Evolutionary conservation across 2,329 filamentous ascomycete species (phyloP), one percentile per base, ranked within the genome.

Genomic region (Xylaria sp.): DNA sequence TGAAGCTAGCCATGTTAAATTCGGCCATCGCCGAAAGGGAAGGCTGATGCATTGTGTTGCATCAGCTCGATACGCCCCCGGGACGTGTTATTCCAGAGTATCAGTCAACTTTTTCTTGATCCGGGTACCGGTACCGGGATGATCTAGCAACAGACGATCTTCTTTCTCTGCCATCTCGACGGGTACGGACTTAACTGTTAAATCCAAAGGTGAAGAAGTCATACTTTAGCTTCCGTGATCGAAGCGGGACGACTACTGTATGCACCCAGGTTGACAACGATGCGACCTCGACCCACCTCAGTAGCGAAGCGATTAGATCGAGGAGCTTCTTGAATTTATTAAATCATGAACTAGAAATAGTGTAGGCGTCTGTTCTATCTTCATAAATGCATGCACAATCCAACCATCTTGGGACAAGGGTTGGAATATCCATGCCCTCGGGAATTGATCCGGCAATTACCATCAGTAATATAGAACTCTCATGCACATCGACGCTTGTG

Each of bases 361-460:
- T 31, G 12, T 13, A 48, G 46, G 18, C 25, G n/a, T 23, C 39
- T 60, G 41, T 18, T 56, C 25, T 43, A 36, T 63, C 63, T 62
- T 48, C 23, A 60, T 56, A 41, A 68, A 54, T 65, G 31, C 43
- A 51, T 55, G 57, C 62, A 66, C 57, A 52, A 54, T 51, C 60
- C 56, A 23, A 49, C 51, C 46, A 36, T 36, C 66, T 28, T n/a
- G n/a, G 36, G 46, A 57, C 54, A 46, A 28, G 64, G 61, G 65
- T 61, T 59, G 25, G 15, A 31, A 3, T 59, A 43, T 46, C 62
- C 62, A 64, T 66, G 36, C 54, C 18, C 18, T 9, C 65, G 61
- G 68, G 65, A 65, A 65, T 65, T 65, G 52, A 33, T 7, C 58
- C 66, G 68, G 68, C 62, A 68, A 70, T 67, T 70, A 62, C 41